Evolutionary conservation across 352 stramenopile genomes (phyloP).

Genomic region (Phytophthora cryptogea): DNA sequence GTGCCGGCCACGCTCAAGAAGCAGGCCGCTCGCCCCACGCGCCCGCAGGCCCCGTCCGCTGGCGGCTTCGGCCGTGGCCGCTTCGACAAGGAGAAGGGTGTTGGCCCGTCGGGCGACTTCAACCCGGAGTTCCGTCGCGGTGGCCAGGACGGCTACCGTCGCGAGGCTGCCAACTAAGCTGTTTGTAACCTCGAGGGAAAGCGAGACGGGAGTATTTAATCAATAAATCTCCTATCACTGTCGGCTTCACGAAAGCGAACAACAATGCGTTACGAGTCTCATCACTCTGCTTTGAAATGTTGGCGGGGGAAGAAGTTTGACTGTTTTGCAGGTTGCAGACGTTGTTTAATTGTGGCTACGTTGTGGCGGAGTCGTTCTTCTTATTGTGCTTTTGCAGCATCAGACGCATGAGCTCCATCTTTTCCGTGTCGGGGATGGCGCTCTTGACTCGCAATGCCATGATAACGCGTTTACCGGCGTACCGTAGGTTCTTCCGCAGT

Average conservation of each 20-base stretch:
- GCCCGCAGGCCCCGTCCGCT: constrained; percentile 73
- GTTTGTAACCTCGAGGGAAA: constrained; percentile 30
- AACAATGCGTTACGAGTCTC: background rate
- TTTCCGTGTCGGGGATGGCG: constrained; percentile 47
- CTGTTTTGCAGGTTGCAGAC: too few relatives aligned
- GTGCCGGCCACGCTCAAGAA: constrained; percentile 99
- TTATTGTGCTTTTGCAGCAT: constrained; percentile 41
- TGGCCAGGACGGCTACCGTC: constrained; percentile 88
- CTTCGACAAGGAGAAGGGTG: constrained; percentile 91
- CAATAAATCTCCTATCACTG: constrained; percentile 79
- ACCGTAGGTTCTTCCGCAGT: constrained; percentile 44
- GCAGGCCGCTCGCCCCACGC: constrained; percentile 82
- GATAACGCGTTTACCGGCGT: constrained; percentile 71
- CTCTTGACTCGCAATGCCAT: constrained; percentile 68
- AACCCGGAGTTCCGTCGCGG: constrained; percentile 87
- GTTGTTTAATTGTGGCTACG: too few relatives aligned
- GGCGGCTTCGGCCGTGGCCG: constrained; percentile 84
- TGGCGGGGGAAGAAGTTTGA: too few relatives aligned
- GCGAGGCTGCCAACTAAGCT: constrained; percentile 85
- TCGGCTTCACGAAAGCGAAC: constrained; percentile 59
- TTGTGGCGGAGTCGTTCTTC: background rate
- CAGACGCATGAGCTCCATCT: constrained; percentile 63
- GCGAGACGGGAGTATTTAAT: constrained; percentile 63
- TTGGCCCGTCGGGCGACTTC: constrained; percentile 88
- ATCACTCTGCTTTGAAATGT: too few relatives aligned